Conservation (phyloP, 495 filamentous ascomycete species). For the Hypoxylon perforatum region DNA sequence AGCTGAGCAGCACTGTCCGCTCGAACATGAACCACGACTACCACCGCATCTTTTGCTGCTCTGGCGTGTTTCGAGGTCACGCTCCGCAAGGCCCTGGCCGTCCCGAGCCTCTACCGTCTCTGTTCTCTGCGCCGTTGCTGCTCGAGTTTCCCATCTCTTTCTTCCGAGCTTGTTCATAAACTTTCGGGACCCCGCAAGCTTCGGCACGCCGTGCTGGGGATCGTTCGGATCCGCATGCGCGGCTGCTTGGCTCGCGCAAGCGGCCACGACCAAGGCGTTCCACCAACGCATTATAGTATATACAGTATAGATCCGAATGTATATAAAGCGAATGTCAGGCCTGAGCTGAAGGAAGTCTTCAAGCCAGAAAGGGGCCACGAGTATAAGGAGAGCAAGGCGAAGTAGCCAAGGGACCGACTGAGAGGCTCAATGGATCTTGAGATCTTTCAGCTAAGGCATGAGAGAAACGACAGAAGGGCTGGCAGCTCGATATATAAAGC, state of each 20-base stretch:
- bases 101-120: slow-evolving; percentile 15
- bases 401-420: background rate
- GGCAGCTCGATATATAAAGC: slow-evolving; percentile 28
- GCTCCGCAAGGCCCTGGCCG: slow-evolving; percentile 19
- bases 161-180: slow-evolving; percentile 48
- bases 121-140: slow-evolving; percentile 14
- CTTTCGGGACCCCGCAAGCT: slow-evolving; percentile 48
- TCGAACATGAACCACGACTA: slow-evolving; percentile 60
- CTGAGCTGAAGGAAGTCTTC: slow-evolving; percentile 14
- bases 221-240: slow-evolving; percentile 45
- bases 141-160: slow-evolving; percentile 38
- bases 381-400: background rate
- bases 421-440: slow-evolving; percentile 18
- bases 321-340: slow-evolving; percentile 33
- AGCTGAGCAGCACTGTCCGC: slow-evolving; percentile 71
- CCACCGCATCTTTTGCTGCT: slow-evolving; percentile 51
- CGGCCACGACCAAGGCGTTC: slow-evolving; percentile 43
- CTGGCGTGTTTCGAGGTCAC: slow-evolving; percentile 42
- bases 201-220: slow-evolving; percentile 36
- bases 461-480: slow-evolving; percentile 3
- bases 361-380: background rate
- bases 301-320: slow-evolving; percentile 13
- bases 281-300: slow-evolving; percentile 42
- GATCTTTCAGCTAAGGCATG: slow-evolving; percentile 9
- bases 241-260: slow-evolving; percentile 38